Evolutionary conservation across 2,329 filamentous ascomycete species (phyloP).

Genomic region (Exophiala oligosperma): DNA sequence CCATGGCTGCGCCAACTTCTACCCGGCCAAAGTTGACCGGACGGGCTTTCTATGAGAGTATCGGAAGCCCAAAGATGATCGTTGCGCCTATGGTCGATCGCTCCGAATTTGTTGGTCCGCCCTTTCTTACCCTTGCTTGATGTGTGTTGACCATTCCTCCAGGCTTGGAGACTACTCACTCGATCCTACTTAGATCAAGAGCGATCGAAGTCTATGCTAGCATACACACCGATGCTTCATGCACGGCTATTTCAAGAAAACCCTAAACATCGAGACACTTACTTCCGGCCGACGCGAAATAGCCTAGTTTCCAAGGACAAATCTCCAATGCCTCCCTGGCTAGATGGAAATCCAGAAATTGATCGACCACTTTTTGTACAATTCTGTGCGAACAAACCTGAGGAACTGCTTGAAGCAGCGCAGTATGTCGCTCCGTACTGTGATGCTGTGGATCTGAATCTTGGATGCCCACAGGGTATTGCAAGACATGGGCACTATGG

Average conservation of each 20-base stretch:
- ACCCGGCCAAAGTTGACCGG: slow-evolving; percentile 67
- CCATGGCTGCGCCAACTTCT: slow-evolving; percentile 20
- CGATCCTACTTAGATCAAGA: slow-evolving; percentile 79
- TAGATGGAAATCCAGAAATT: slow-evolving; percentile 82
- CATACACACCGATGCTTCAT: slow-evolving; percentile 96
- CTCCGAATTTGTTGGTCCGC: slow-evolving; percentile 80
- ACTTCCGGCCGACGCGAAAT: slow-evolving; percentile 71
- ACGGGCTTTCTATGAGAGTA: slow-evolving; percentile 88
- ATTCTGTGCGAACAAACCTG: slow-evolving; percentile 68
- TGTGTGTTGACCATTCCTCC: slow-evolving; percentile 21
- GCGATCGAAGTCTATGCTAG: slow-evolving; percentile 67
- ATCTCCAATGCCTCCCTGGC: slow-evolving; percentile 51
- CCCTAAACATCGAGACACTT: slow-evolving; percentile 70
- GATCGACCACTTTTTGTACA: slow-evolving; percentile 94
- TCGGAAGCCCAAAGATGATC: slow-evolving; percentile 86
- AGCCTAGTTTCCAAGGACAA: slow-evolving; percentile 34
- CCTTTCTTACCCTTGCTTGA: slow-evolving; percentile 1
- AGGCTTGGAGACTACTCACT: slow-evolving; percentile 97
- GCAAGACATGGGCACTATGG: slow-evolving; percentile 89
- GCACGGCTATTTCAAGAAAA: slow-evolving; percentile 82
- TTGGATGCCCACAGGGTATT: slow-evolving; percentile 96
- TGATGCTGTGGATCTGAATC: slow-evolving; percentile 87
- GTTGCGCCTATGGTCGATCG: slow-evolving; percentile 98
- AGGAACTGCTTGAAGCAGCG: slow-evolving; percentile 63
- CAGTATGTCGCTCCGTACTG: slow-evolving; percentile 79